Evolutionary conservation across 2,329 filamentous ascomycete species (phyloP).

Genomic region (Fusarium sp.): DNA sequence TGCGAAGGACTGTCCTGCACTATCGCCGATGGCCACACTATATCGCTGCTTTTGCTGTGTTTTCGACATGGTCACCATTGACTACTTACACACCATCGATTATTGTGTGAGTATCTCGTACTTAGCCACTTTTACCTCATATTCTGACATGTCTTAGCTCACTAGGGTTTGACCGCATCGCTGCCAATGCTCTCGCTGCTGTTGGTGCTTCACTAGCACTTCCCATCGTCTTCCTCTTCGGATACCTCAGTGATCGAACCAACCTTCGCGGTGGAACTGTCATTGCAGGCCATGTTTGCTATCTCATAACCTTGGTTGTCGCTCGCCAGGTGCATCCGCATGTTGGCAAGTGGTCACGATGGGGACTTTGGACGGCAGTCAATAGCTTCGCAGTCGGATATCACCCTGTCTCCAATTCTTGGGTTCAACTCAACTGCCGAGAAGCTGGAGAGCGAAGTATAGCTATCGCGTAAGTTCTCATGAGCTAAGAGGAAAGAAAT

Average conservation of each 20-base stretch:
- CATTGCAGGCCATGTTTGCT: constrained; percentile 15
- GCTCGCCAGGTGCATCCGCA: constrained; percentile 52
- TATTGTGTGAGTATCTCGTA: constrained; percentile 20
- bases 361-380: constrained; percentile 66
- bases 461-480: constrained; percentile 60
- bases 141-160: constrained; percentile 46
- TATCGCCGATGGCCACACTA: constrained; percentile 37
- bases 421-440: constrained; percentile 67
- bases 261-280: constrained; percentile 48
- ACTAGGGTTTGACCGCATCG: constrained; percentile 61
- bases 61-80: constrained; percentile 33
- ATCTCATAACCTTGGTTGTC: constrained; percentile 12
- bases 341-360: constrained; percentile 64
- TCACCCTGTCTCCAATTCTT: constrained; percentile 68
- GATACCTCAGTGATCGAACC: constrained; percentile 62
- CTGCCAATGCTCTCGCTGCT: constrained; percentile 63
- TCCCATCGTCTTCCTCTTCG: constrained; percentile 63
- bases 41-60: constrained; percentile 27
- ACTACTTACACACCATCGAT: constrained; percentile 35
- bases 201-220: constrained; percentile 60
- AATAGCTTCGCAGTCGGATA: constrained; percentile 68
- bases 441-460: constrained; percentile 54
- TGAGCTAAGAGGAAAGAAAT: neutral
- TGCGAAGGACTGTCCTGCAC: constrained; percentile 18
- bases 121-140: too few species aligned